Evolutionary conservation across 176 grass and related monocot genomes (phyloP), one percentile per base, ranked within the genome.

Genomic region (Cenchrus fungigraminus): DNA sequence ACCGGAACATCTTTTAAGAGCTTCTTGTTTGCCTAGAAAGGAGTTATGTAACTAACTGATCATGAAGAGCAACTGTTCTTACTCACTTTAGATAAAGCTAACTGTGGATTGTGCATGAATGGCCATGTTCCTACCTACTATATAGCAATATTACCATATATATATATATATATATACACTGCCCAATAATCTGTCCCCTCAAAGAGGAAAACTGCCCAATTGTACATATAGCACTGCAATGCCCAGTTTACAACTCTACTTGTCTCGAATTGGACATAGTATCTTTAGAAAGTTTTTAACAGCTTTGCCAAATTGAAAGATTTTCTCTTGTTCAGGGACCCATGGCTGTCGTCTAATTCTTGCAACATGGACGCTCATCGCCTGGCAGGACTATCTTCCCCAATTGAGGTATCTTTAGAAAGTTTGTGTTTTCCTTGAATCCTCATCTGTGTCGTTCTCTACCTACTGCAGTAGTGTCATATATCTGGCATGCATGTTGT

Each of bases 291-390:
- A 85, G 45, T 63, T 46, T 62, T 58, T 65, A 81, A 78, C 16
- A 67, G 42, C 28, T 65, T 77, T 79, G 51, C 71, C 78, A 71
- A 85, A 25, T 75, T 47, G 59, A 84, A 83, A 63, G 64, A 17
- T 77, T 17, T 77, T 86, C 61, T 79, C 55, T 75, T 84, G 79
- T 84, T 61, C 89, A 97, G 94, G 88, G 92, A 88, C 85, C 85
- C 94, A 60, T 94, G 94, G 94, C 72, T 93, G 58, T 89, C 90
- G 62, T 85, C 85, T 42, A 94, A 88, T 40, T 91, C 79, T 19
- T 92, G 92, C 79, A 91, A 94, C 87, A 92, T 97, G 90, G 92
- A 94, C 80, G 85, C 78, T 49, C 86, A 93, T 77, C 88, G 90
- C 67, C 82, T 88, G 52, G 44, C 82, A 6, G 83, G 87, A 66